Base-by-base conservation (phyloP, 768 basidiomycete species). In the Pulveroboletus sp. region DNA sequence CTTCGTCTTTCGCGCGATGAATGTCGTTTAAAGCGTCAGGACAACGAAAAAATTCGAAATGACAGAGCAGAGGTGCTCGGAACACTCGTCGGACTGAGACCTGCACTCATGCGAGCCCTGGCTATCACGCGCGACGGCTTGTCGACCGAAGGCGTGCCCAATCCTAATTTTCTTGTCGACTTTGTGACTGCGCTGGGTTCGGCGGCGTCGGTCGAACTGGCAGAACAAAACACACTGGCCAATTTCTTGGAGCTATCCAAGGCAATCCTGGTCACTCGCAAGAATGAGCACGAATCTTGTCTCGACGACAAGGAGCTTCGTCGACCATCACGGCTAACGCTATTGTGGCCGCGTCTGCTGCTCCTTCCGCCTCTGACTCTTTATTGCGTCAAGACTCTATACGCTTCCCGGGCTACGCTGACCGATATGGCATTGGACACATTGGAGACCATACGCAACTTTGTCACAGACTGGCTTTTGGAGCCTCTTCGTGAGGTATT, bases 401-500 rank as follows among this genome's bases (percentile, higher is more conserved):
- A 85, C 56, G 71, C 75, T 6, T 85, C 85, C 6, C 79, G 84
- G 23, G 75, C 72, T 10, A 79, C 78, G 29, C 58, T 94, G 42
- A 47, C 69, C 7, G 76, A 82, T 36, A 69, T 87, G 43, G 75
- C 76, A 4, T 50, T 52, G n/a, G 85, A 90, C 52, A 76, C 81
- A 0, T 63, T 74, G 31, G 81, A 86, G 58, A 94, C 93, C 0
- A 58, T 80, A 7, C 71, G 72, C 20, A 85, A 84, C 0, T 94
- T 98, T 63, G 69, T 92, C 52, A 72, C 76, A 17, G 86, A 84
- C 40, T 97, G 93, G 88, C 73, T 97, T 11, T 67, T 95, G 40
- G 89, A 92, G 46, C 95, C 95, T 4, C 60, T 95, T n/a, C 76
- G 75, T 40, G 90, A 83, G 8, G 84, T 98, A 11, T 64, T 90